Percentiles rank a stretch among this genome's conserved stretches.
Evolutionary conservation across 805 yeast species (phyloP).

Genomic region (Zygosaccharomyces kombuchaensis): DNA sequence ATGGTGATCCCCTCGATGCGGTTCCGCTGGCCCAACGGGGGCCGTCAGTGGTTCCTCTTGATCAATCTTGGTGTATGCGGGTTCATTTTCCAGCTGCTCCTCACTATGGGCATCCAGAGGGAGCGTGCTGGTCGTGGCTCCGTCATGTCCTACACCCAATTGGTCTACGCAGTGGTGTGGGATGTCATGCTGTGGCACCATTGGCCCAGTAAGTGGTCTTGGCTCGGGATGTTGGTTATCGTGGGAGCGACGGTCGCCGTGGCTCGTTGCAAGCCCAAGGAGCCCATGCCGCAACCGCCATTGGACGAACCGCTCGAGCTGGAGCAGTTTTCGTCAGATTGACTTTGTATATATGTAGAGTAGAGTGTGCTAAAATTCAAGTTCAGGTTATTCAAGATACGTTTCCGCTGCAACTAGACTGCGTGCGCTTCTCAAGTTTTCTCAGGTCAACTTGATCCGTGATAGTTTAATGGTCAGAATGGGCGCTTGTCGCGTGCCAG

Average conservation of each 20-base stretch:
- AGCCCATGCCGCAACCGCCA: conserved; percentile 6
- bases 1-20: conserved; percentile 52
- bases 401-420: neutral
- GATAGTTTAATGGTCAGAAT: conserved; percentile 7
- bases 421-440: neutral
- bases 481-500: conserved; percentile 10
- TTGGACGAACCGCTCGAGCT: conserved; percentile 8
- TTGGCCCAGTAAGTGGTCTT: conserved; percentile 63
- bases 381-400: too few species aligned
- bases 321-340: conserved; percentile 3
- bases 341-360: neutral
- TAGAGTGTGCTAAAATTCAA: neutral
- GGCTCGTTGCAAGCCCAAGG: conserved; percentile 45
- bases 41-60: conserved; percentile 63
- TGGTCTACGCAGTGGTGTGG: conserved; percentile 74
- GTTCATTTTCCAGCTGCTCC: conserved; percentile 71
- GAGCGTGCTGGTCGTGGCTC: conserved; percentile 75
- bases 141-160: conserved; percentile 68
- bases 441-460: neutral
- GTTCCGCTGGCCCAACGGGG: conserved; percentile 57
- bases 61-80: conserved; percentile 67
- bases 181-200: conserved; percentile 70
- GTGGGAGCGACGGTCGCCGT: conserved; percentile 60
- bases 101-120: conserved; percentile 79
- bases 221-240: conserved; percentile 66